These are phyloP conservation scores for Lagenidium sp. DNA, from an alignment of 352 stramenopile species.

Conservation along the genomic window DNA sequence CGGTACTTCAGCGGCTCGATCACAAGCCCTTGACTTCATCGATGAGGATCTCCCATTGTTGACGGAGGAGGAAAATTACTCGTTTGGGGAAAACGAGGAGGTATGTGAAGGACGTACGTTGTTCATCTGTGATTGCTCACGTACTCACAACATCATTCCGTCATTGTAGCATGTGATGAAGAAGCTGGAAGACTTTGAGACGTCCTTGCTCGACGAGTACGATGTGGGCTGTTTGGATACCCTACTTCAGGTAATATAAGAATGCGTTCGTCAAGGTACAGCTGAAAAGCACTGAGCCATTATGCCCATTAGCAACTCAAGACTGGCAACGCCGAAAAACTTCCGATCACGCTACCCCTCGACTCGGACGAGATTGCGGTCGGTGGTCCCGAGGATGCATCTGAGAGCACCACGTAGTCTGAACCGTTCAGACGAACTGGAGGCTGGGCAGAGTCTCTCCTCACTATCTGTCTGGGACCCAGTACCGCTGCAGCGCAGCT, in stretches of 20 bases:
- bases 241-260: conserved; percentile 41
- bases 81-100: conserved; percentile 70
- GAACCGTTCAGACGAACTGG: no score
- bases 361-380: conserved; percentile 58
- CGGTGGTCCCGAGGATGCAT: no score
- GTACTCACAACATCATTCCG: conserved; percentile 3
- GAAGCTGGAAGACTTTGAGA: conserved; percentile 83
- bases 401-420: no score
- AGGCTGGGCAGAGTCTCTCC: no score
- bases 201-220: conserved; percentile 82
- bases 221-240: conserved; percentile 78
- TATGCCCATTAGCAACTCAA: no score
- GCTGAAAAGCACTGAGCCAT: no score
- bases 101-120: conserved; percentile 20
- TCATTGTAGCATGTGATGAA: conserved; percentile 79
- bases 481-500: no score
- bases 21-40: conserved; percentile 52
- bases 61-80: conserved; percentile 59
- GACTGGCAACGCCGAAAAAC: no score
- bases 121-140: conserved; percentile 1
- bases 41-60: conserved; percentile 67
- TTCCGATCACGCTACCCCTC: no score
- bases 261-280: background rate
- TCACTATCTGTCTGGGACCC: no score
- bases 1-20: conserved; percentile 3